Base-by-base conservation (phyloP, 768 basidiomycete genomes). In the Leccinum variicolor region DNA sequence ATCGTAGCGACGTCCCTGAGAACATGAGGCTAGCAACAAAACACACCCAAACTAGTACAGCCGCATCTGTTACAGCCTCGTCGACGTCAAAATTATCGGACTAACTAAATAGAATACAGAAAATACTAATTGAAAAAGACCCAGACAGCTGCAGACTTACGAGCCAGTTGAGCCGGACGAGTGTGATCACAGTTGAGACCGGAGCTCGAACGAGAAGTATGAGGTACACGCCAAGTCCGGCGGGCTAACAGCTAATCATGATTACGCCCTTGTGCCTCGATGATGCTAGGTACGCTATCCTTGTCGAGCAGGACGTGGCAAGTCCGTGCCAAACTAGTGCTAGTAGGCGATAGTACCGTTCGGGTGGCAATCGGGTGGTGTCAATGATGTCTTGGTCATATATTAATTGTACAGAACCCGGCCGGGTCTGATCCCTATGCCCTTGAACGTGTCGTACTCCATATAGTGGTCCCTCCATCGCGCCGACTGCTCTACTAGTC, bases 401-500 rank as follows among this genome's bases (percentile, higher is more conserved):
- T 10, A 19, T 54, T 33, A 25, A 19, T 13, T 23, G 19, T 53
- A 53, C n/a, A 28, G 26, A 28, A 21, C 36, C 8, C 17, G 7
- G 17, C 36, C 8, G 36, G 36, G 36, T 39, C 10, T 26, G 15
- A 26, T n/a, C 10, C 29, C 49, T 19, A 11, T n/a, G 34, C 54
- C 52, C 45, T 53, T 19, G 31, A 52, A 36, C 51, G 58, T 61
- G 47, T 61, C 29, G 47, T 53, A 52, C 29, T 17, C 47, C 21
- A 4, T 47, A 34, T 26, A 54, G 33, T 26, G 47, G 25, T n/a
- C 10, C 25, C 15, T 15, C 25, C 10, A n/a, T 39, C 25, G 6
- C 15, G n/a, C n/a, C n/a, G 13, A 50, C 41, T 34, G 10, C 14
- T 21, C 23, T 7, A 14, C 28, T 3, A 17, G 15, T 13, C 6